Evolutionary conservation across 1,139 yeast genomes (phyloP).

Genomic region (Arxiozyma heterogenica): DNA sequence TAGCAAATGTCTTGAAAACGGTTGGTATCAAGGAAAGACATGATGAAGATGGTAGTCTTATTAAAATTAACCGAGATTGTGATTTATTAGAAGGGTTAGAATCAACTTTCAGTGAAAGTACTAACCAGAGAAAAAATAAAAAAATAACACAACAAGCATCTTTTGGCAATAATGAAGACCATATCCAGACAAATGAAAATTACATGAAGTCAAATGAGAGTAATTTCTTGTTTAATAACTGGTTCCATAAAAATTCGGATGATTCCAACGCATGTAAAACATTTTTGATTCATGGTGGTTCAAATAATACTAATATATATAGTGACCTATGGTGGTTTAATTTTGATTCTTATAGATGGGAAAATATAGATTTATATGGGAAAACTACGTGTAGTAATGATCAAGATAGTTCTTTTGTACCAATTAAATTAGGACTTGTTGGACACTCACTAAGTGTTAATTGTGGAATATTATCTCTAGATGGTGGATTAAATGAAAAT

Average conservation of each 20-base stretch:
- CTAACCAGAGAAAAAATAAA: neutral
- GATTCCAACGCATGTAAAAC: conserved; percentile 2
- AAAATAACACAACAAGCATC: neutral
- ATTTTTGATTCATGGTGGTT: conserved; percentile 40
- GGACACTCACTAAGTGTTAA: conserved; percentile 23
- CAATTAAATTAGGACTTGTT: conserved; percentile 17
- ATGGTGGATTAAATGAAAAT: conserved; percentile 25
- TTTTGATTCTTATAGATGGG: conserved; percentile 36
- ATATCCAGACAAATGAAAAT: neutral
- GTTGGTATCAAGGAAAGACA: neutral
- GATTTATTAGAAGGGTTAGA: neutral
- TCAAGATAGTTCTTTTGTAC: conserved; percentile 4
- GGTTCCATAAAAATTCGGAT: neutral
- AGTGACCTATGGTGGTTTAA: conserved; percentile 44
- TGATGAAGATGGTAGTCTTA: neutral
- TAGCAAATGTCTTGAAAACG: conserved; percentile 11
- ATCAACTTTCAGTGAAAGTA: neutral
- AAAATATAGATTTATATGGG: conserved; percentile 19
- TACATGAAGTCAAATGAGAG: neutral
- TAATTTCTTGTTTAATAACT: conserved; percentile 1
- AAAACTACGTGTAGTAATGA: conserved; percentile 3
- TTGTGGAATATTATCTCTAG: conserved; percentile 17
- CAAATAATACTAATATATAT: conserved; percentile 32
- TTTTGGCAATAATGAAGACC: neutral
- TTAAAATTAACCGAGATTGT: neutral